phyloP scores from a whole-genome alignment of 1,139 yeast genomes.

The Candida gigantensis region DNA sequence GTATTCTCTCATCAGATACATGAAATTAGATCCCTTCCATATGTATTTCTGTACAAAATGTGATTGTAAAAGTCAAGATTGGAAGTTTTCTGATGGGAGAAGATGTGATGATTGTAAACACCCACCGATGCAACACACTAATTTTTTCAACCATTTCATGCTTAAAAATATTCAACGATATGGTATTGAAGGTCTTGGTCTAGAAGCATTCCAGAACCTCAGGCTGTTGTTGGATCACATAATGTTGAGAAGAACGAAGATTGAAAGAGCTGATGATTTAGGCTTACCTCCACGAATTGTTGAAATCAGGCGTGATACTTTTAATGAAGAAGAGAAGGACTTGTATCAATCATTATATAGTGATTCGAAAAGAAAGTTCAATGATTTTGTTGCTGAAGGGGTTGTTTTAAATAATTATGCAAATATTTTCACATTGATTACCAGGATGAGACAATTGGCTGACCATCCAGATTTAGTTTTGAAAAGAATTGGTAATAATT shows the following conservation, averaged over 20 bases:
- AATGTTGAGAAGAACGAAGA: slow-evolving; percentile 91
- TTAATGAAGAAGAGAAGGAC: slow-evolving; percentile 94
- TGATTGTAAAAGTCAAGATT: slow-evolving; percentile 74
- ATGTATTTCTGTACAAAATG: slow-evolving; percentile 90
- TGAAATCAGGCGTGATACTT: slow-evolving; percentile 79
- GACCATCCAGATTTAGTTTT: slow-evolving; percentile 96
- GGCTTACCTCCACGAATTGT: slow-evolving; percentile 96
- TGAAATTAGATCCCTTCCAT: slow-evolving; percentile 83
- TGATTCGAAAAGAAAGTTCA: slow-evolving; percentile 82
- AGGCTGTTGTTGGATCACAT: slow-evolving; percentile 71
- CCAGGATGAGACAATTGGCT: slow-evolving; percentile 96
- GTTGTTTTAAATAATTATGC: slow-evolving; percentile 95
- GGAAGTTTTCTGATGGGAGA: slow-evolving; percentile 82
- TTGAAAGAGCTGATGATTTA: slow-evolving; percentile 94
- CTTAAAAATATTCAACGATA: slow-evolving; percentile 85
- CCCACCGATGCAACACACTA: slow-evolving; percentile 91
- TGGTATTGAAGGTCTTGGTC: slow-evolving; percentile 81
- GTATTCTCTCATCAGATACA: slow-evolving; percentile 83
- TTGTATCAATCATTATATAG: slow-evolving; percentile 83
- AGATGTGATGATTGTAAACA: slow-evolving; percentile 88
- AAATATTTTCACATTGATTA: slow-evolving; percentile 89
- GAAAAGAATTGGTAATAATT: slow-evolving; percentile 57
- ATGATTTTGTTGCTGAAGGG: slow-evolving; percentile 90
- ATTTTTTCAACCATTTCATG: slow-evolving; percentile 93
- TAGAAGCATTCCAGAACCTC: slow-evolving; percentile 73